Base-by-base conservation (phyloP, 1,139 yeast species). In the Saccharomyces hybrid region DNA sequence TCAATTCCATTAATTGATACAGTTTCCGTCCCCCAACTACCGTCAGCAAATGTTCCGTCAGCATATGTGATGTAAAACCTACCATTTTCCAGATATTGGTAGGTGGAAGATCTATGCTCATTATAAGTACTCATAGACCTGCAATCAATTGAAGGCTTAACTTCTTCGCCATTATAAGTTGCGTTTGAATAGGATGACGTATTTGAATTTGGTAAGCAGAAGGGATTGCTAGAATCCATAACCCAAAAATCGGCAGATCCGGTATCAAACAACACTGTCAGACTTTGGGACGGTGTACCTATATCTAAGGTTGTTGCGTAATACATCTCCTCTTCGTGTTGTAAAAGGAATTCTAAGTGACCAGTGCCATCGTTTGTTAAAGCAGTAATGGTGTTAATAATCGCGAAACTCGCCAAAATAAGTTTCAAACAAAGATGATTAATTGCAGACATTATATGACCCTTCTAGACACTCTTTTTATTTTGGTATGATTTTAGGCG, bases 211-310 rank as follows among this genome's bases (percentile, higher is more conserved):
- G 49, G 16, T 11, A 46, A n/a, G 58, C 72, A 67, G 58, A 62
- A 70, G 1, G 72, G 72, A 58, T 73, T 73, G n/a, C 55, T 56
- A 26, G 63, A 55, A 38, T 68, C 64, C 59, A 69, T 68, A 41
- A 83, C 79, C 89, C 89, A 84, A 59, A 84, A 70, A 66, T 84
- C 90, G 6, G 86, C 76, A 2, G 88, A 82, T 0, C 89, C 89
- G 4, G 89, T 83, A 64, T 84, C 90, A 47, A 85, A 68, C 56
- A 82, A 70, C 2, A 81, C 79, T 9, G 72, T 71, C 42, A 83
- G 73, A n/a, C 72, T 67, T 60, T 79, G 82, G 0, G 71, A 69
- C 25, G 83, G 78, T 2, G 83, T 76, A 2, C 89, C 89, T 23
- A 83, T 62, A 13, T 67, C 64, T 14, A 82, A 55, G 9, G 73